phyloP scores from a whole-genome alignment of 2,329 filamentous ascomycete species.

The Paraphoma sp. region DNA sequence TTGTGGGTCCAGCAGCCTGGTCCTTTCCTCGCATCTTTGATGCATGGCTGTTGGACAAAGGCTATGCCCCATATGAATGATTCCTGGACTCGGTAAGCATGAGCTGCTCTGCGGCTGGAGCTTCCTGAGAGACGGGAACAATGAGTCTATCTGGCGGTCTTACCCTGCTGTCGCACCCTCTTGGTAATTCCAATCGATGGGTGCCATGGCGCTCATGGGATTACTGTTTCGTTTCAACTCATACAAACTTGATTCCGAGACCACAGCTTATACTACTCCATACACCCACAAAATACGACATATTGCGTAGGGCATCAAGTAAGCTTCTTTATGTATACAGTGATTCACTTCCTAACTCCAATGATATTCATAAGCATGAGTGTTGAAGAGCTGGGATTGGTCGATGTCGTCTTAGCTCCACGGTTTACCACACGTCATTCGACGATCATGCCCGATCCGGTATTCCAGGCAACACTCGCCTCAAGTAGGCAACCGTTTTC shows the following conservation, averaged over 20 bases:
- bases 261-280: not conserved
- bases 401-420: not conserved
- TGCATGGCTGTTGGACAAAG: conserved; percentile 45
- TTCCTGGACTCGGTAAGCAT: conserved; percentile 5
- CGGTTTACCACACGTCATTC: conserved; percentile 8
- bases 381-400: not conserved
- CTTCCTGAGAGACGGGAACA: conserved; percentile 11
- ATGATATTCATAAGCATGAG: too few species aligned
- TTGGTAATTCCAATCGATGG: conserved; percentile 29
- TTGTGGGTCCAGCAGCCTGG: conserved; percentile 41
- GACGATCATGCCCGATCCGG: conserved; percentile 10
- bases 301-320: not conserved
- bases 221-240: conserved; percentile 44
- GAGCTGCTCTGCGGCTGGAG: conserved; percentile 20
- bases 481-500: conserved; percentile 2
- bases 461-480: conserved; percentile 13
- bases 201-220: conserved; percentile 29
- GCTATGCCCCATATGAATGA: conserved; percentile 42
- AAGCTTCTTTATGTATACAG: too few species aligned
- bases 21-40: conserved; percentile 23
- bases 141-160: conserved; percentile 42
- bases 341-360: too few species aligned
- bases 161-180: conserved; percentile 34
- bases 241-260: conserved; percentile 22
- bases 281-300: too few species aligned